Evolutionary conservation across 768 basidiomycete species (phyloP).

Genomic region (Termitomyces sp.): DNA sequence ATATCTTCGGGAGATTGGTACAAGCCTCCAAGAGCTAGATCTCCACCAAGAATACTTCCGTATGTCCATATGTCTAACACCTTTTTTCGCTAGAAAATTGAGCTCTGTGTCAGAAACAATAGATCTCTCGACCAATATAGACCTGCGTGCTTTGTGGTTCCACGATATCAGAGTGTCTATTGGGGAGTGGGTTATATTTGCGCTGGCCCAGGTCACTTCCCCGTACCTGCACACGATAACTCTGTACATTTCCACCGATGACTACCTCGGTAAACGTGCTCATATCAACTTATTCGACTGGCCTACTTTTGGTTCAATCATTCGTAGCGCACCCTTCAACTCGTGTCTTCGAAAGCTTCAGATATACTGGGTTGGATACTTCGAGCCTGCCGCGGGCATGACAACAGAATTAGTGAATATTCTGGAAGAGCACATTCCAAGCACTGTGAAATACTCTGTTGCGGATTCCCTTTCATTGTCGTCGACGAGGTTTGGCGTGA

Average conservation of each 20-base stretch:
- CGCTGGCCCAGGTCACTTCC: slow-evolving; percentile 4
- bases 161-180: slow-evolving; percentile 1
- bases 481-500: not conserved
- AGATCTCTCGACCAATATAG: slow-evolving; percentile 4
- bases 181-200: slow-evolving; percentile 2
- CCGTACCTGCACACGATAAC: slow-evolving; percentile 9
- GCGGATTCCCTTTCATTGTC: not conserved
- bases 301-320: slow-evolving; percentile 3
- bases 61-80: not conserved
- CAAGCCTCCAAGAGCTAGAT: slow-evolving; percentile 11
- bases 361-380: slow-evolving; percentile 5
- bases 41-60: not conserved
- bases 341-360: not conserved
- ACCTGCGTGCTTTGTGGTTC: slow-evolving; percentile 12
- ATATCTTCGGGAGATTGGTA: slow-evolving; percentile 1
- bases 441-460: not conserved
- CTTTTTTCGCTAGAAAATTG: not conserved
- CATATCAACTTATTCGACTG: slow-evolving; percentile 3
- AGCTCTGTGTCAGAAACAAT: not conserved
- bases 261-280: not conserved
- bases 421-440: not conserved
- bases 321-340: slow-evolving; percentile 1
- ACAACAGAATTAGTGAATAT: not conserved
- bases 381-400: not conserved
- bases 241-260: slow-evolving; percentile 1